These are phyloP conservation scores for Cystofilobasidium macerans DNA, from an alignment of 768 basidiomycete species.

Conservation along the genomic window DNA sequence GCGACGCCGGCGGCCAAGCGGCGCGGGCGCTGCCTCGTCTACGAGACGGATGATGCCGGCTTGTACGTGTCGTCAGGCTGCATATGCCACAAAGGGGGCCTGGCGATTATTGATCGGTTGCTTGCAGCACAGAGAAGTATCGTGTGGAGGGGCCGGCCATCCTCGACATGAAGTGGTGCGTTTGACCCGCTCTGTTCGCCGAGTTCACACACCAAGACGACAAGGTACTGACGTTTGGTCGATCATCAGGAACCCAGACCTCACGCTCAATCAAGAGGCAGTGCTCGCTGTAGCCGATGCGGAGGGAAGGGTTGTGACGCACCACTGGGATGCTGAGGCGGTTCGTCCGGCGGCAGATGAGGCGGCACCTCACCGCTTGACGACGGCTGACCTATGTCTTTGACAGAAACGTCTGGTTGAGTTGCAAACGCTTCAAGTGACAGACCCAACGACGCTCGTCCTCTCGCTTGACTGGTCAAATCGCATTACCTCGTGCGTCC, in stretches of 20 bases:
- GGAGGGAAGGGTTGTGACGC: conserved; percentile 62
- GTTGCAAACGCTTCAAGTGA: conserved; percentile 36
- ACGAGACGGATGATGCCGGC: conserved; percentile 41
- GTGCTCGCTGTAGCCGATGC: conserved; percentile 70
- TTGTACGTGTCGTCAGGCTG: no score
- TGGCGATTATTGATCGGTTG: not conserved
- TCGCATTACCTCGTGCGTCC: conserved; percentile 41
- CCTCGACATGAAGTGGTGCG: conserved; percentile 87
- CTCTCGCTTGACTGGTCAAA: conserved; percentile 92
- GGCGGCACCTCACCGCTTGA: not conserved
- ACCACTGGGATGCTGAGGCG: conserved; percentile 47
- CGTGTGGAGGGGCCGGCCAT: conserved; percentile 63
- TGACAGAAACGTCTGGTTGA: conserved; percentile 30
- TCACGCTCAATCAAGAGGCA: conserved; percentile 9
- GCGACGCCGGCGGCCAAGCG: conserved; percentile 36
- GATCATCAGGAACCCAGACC: conserved; percentile 21
- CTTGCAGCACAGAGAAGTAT: conserved; percentile 48
- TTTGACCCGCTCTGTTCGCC: not conserved
- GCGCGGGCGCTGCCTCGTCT: conserved; percentile 64
- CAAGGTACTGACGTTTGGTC: no score
- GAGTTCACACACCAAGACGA: not conserved
- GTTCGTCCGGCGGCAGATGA: conserved; percentile 37
- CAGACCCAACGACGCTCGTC: conserved; percentile 54
- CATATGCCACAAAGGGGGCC: no score
- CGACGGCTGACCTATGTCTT: not conserved